A percentile compares a stretch with the other conserved stretches of the same genome.
phyloP scores from a whole-genome alignment of 1,284 basidiomycete species.

The Boletus mariae region DNA sequence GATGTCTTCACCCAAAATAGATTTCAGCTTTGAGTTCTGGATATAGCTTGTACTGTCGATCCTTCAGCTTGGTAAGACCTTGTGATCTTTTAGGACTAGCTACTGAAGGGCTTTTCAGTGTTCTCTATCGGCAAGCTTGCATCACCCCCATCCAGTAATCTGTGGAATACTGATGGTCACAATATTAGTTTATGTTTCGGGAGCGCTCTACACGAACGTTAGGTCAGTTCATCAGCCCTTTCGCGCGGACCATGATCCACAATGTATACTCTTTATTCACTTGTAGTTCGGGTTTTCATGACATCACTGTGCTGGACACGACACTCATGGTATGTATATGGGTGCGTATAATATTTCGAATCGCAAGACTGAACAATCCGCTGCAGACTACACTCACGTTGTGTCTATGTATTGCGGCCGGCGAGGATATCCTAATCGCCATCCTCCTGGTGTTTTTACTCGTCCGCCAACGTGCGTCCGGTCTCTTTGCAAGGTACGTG shows the following conservation, averaged over 20 bases:
- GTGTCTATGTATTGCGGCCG: neutral
- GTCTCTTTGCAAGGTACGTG: constrained; percentile 1
- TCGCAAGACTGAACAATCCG: too few relatives aligned
- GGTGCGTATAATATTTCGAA: too few relatives aligned
- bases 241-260: too few relatives aligned
- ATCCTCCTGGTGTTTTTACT: constrained; percentile 6
- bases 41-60: neutral
- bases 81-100: neutral
- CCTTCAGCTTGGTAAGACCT: constrained; percentile 9
- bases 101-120: neutral
- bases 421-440: constrained; percentile 5
- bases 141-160: too few relatives aligned
- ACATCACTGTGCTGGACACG: too few relatives aligned
- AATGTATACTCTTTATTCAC: too few relatives aligned
- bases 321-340: too few relatives aligned
- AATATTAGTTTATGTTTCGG: neutral
- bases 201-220: too few relatives aligned
- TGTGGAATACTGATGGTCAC: neutral
- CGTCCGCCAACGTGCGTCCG: neutral
- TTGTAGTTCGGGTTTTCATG: too few relatives aligned
- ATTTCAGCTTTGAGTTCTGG: neutral
- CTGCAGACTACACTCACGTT: too few relatives aligned
- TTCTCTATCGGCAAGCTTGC: too few relatives aligned
- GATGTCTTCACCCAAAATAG: neutral
- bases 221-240: too few relatives aligned